Evolutionary conservation across 1,139 yeast genomes (phyloP).

Genomic region (Debaryomycetaceae sp.): DNA sequence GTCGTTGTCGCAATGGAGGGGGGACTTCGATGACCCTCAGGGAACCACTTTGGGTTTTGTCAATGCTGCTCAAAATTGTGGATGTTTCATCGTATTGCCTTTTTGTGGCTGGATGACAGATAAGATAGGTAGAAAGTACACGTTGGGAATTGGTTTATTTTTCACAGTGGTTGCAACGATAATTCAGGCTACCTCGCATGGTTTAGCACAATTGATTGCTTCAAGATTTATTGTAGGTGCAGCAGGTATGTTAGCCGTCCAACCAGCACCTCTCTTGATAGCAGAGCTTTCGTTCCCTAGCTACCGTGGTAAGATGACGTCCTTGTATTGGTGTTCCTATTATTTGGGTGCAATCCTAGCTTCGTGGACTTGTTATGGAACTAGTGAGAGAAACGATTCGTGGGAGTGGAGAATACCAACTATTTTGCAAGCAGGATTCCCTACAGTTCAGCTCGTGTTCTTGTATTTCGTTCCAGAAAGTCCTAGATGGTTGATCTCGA

Average conservation of each 20-base stretch:
- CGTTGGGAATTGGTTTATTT: constrained; percentile 1
- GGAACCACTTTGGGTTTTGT: constrained; percentile 38
- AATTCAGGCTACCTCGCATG: constrained; percentile 1
- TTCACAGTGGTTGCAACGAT: constrained; percentile 1
- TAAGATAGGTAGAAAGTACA: background rate
- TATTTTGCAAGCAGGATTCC: constrained; percentile 18
- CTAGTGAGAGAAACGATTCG: background rate
- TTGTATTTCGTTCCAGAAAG: constrained; percentile 73
- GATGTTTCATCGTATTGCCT: constrained; percentile 1
- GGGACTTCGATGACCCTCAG: constrained; percentile 34
- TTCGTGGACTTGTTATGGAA: constrained; percentile 2
- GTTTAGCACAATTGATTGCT: background rate
- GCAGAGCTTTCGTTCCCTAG: constrained; percentile 20
- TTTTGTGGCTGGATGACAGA: background rate
- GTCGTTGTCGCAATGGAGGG: constrained; percentile 33
- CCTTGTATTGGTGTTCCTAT: constrained; percentile 1
- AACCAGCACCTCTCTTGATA: constrained; percentile 26
- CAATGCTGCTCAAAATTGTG: constrained; percentile 1
- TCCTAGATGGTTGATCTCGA: constrained; percentile 69
- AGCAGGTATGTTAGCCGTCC: constrained; percentile 2
- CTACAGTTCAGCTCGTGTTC: constrained; percentile 20
- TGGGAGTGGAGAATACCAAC: constrained; percentile 14
- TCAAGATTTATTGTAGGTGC: constrained; percentile 3
- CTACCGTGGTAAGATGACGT: constrained; percentile 21
- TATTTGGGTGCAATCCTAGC: constrained; percentile 2